A percentile compares a stretch with the other conserved stretches of the same genome.
Evolutionary conservation across 768 basidiomycete genomes (phyloP).

Genomic region (Polyporus arcularius): DNA sequence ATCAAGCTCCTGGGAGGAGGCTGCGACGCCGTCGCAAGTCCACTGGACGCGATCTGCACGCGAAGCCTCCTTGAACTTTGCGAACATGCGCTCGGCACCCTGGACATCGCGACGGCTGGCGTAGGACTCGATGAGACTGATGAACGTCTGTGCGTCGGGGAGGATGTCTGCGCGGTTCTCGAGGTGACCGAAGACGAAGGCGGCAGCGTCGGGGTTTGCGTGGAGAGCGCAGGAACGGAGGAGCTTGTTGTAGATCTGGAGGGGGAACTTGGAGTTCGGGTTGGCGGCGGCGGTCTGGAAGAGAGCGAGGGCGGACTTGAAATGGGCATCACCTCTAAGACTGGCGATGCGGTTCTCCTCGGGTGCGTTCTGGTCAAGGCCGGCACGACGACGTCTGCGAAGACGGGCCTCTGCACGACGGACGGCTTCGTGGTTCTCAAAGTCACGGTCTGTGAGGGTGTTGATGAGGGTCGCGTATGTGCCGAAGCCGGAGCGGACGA

Average conservation of each 20-base stretch:
- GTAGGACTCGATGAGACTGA: constrained; percentile 60
- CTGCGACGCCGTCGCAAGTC: constrained; percentile 17
- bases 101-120: constrained; percentile 49
- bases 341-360: constrained; percentile 40
- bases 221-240: constrained; percentile 64
- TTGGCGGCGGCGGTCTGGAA: constrained; percentile 61
- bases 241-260: constrained; percentile 50
- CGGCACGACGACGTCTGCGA: constrained; percentile 13
- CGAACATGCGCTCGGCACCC: constrained; percentile 61
- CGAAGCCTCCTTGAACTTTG: constrained; percentile 52
- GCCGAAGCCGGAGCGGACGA: constrained; percentile 25
- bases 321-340: constrained; percentile 67
- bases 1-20: constrained; percentile 12
- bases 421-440: constrained; percentile 57
- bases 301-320: constrained; percentile 67
- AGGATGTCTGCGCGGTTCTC: constrained; percentile 43
- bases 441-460: constrained; percentile 67
- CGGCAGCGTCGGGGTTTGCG: constrained; percentile 57
- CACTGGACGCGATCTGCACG: constrained; percentile 39
- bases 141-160: constrained; percentile 44
- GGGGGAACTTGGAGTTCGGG: constrained; percentile 35
- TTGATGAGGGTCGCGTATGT: constrained; percentile 69
- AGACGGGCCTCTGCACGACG: constrained; percentile 39
- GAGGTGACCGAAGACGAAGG: constrained; percentile 64
- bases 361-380: neutral